Evolutionary conservation across 768 basidiomycete species (phyloP).

Genomic region (Tremella mesenterica): DNA sequence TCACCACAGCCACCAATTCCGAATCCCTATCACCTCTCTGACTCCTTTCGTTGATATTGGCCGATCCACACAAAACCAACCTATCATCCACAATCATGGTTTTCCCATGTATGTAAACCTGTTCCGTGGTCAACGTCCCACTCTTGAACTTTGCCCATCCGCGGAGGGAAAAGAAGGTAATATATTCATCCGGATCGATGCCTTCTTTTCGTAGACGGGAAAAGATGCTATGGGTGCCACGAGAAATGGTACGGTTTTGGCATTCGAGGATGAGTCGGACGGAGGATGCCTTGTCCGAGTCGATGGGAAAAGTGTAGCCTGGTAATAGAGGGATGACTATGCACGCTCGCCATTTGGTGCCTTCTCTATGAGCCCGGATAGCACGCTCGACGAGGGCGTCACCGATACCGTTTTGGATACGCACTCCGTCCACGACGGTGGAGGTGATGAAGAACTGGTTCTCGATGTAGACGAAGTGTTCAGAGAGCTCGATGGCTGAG

Average conservation of each 20-base stretch:
- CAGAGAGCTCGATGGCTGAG: conserved; percentile 79
- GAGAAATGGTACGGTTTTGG: conserved; percentile 77
- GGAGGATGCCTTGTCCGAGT: conserved; percentile 84
- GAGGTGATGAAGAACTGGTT: conserved; percentile 51
- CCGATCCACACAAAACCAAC: conserved; percentile 51
- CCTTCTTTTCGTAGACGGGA: conserved; percentile 71
- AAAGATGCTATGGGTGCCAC: conserved; percentile 89
- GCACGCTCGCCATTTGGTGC: conserved; percentile 74
- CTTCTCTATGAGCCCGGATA: conserved; percentile 71
- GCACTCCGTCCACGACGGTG: conserved; percentile 72
- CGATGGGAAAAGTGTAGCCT: conserved; percentile 86
- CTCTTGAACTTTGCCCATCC: conserved; percentile 88
- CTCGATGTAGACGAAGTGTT: conserved; percentile 97
- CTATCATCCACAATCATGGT: conserved; percentile 87
- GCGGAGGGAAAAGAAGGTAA: conserved; percentile 79
- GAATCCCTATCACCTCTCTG: conserved; percentile 95
- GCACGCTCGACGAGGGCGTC: conserved; percentile 88
- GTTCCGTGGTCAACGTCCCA: conserved; percentile 76
- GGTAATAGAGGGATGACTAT: conserved; percentile 86
- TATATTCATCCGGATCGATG: conserved; percentile 88
- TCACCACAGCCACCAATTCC: conserved; percentile 81
- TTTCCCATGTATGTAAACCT: conserved; percentile 88
- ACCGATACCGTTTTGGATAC: conserved; percentile 86
- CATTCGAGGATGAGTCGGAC: conserved; percentile 92
- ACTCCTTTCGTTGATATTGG: conserved; percentile 96